Evolutionary conservation across 495 filamentous ascomycete species (phyloP), one percentile per base, ranked within the genome.

Genomic region (Neurospora sp.): DNA sequence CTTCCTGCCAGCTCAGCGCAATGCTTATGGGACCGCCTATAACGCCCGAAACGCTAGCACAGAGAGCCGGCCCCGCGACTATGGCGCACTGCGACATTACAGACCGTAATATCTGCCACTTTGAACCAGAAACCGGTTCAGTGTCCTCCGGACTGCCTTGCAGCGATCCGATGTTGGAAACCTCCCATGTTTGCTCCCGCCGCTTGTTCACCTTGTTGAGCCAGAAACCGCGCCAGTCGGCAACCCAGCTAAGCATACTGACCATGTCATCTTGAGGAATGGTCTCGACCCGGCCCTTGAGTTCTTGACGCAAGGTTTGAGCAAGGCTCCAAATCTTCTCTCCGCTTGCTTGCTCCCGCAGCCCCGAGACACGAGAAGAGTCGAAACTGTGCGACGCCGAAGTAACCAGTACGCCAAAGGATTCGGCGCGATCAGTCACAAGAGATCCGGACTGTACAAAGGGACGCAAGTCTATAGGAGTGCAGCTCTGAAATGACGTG

Each of bases 61-160:
- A 68, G 27, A 83, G 61, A 22, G 79, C 80, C 14, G 79, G 72
- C 3, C 79, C 79, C 14, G 74, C 72, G 4, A 78, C 73, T 27
- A 81, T 76, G 70, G 79, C 75, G n/a, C 79, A 77, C 38, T 83
- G 76, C 20, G 81, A 77, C 74, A 83, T 80, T 27, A 79, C 40
- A 18, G 79, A 78, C 9, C 81, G 77, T 5, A 74, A 39, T 10
- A 83, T 78, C 27, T 48, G 69, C 81, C 80, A 82, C 14, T 70
- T 70, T 12, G 39, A 70, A 7, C 31, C 3, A 35, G 31, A 35
- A 35, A 35, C 39, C 40, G 39, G 37, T 69, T 16, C 53, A 35
- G 53, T 37, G 22, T 18, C 27, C 9, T 40, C 70, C 61, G 70
- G 41, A 16, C 22, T 79, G 72, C 69, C 78, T 44, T 4, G 76